phyloP scores from a whole-genome alignment of 2,329 filamentous ascomycete species.

The Hypoxylon sp. region DNA sequence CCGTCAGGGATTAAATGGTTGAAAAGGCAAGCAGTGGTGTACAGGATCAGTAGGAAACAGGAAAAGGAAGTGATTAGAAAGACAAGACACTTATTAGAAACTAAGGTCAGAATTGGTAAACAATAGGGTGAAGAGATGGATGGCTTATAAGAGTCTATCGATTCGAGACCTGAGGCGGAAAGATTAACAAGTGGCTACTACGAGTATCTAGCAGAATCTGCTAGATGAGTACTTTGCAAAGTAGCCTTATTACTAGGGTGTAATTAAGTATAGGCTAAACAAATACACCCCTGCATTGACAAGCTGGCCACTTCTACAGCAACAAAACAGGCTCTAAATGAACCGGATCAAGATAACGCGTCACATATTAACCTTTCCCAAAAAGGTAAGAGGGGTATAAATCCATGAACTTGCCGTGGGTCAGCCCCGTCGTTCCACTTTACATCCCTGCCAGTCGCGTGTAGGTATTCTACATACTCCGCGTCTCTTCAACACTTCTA shows the following conservation, averaged over 20 bases:
- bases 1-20: constrained; percentile 31
- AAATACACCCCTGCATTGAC: constrained; percentile 46
- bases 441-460: constrained; percentile 35
- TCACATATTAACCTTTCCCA: constrained; percentile 24
- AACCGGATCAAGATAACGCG: constrained; percentile 31
- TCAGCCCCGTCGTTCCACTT: constrained; percentile 29
- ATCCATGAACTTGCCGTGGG: constrained; percentile 19
- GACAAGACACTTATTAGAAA: not conserved
- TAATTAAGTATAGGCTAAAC: constrained; percentile 39
- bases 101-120: constrained; percentile 15
- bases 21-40: constrained; percentile 5
- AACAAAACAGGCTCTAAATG: not conserved
- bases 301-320: constrained; percentile 50
- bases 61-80: constrained; percentile 9
- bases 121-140: constrained; percentile 8
- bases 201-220: constrained; percentile 36
- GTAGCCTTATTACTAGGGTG: not conserved
- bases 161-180: not conserved
- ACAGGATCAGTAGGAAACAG: constrained; percentile 3
- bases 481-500: constrained; percentile 10
- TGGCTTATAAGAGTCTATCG: constrained; percentile 14
- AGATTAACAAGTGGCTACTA: constrained; percentile 38
- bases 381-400: constrained; percentile 38
- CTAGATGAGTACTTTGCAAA: constrained; percentile 35
- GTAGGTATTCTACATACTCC: constrained; percentile 1